Percentiles rank a stretch among this genome's conserved stretches.
These are phyloP conservation scores for Sarcodon aspratus DNA, from an alignment of 768 basidiomycete genomes.

Conservation along the genomic window DNA sequence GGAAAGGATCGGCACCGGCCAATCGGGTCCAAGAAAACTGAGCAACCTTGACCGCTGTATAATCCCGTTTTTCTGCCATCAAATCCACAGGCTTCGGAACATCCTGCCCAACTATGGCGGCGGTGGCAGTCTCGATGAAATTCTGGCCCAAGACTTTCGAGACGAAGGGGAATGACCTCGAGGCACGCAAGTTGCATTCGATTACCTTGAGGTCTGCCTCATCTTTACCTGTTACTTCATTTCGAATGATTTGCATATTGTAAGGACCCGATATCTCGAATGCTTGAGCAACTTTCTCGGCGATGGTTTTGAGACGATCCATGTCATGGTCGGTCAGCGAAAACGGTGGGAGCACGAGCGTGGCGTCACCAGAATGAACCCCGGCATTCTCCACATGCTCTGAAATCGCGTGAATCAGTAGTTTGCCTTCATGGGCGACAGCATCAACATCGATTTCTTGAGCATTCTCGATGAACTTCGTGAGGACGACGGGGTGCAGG, in stretches of 20 bases:
- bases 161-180: constrained; percentile 98
- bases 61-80: constrained; percentile 83
- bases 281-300: constrained; percentile 87
- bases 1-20: constrained; percentile 92
- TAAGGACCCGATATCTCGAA: constrained; percentile 97
- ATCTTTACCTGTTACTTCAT: constrained; percentile 38
- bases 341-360: constrained; percentile 91
- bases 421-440: constrained; percentile 85
- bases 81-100: constrained; percentile 88
- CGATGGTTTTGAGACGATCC: constrained; percentile 82
- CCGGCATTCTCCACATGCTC: constrained; percentile 99
- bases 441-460: constrained; percentile 99
- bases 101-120: constrained; percentile 74
- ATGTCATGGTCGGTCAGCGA: constrained; percentile 69
- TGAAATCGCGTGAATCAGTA: constrained; percentile 91
- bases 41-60: constrained; percentile 93
- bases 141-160: constrained; percentile 96
- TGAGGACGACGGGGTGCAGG: constrained; percentile 94
- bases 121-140: constrained; percentile 90
- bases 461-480: constrained; percentile 96
- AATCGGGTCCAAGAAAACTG: constrained; percentile 98
- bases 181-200: constrained; percentile 97
- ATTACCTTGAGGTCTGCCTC: constrained; percentile 86
- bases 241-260: constrained; percentile 99
- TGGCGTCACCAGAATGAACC: constrained; percentile 98